These are phyloP conservation scores for Gastrolobium villosum DNA, from an alignment of 306 rosid species.

Conservation along the genomic window DNA sequence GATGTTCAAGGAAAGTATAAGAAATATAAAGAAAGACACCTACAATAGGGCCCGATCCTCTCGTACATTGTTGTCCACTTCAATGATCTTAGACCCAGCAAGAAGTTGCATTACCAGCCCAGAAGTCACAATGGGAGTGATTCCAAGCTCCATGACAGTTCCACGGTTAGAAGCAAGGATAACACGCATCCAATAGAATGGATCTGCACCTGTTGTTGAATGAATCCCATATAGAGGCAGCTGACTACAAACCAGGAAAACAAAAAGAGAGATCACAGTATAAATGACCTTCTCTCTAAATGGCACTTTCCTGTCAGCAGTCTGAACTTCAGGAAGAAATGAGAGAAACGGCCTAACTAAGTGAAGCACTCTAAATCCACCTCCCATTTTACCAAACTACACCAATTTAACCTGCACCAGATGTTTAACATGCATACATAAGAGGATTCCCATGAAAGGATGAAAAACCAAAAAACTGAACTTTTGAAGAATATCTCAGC, in stretches of 20 bases:
- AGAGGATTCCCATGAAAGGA: neutral
- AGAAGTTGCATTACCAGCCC: slow-evolving; percentile 94
- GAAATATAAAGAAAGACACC: slow-evolving; percentile 47
- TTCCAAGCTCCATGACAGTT: slow-evolving; percentile 97
- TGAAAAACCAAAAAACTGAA: neutral
- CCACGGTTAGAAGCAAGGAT: slow-evolving; percentile 96
- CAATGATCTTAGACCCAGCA: slow-evolving; percentile 89
- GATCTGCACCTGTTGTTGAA: slow-evolving; percentile 96
- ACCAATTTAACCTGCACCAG: slow-evolving; percentile 55
- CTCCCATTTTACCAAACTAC: slow-evolving; percentile 77
- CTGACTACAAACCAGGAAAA: slow-evolving; percentile 94
- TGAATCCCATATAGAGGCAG: slow-evolving; percentile 96
- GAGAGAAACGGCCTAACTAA: slow-evolving; percentile 92
- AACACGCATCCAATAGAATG: slow-evolving; percentile 97
- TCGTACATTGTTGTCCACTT: slow-evolving; percentile 93
- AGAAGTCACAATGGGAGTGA: slow-evolving; percentile 94
- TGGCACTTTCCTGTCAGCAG: slow-evolving; percentile 88
- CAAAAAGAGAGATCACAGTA: slow-evolving; percentile 86
- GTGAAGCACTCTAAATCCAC: slow-evolving; percentile 97
- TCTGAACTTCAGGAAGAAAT: slow-evolving; percentile 92
- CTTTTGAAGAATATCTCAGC: neutral
- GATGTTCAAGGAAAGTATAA: neutral
- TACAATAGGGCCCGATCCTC: slow-evolving; percentile 96
- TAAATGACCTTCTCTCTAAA: slow-evolving; percentile 96
- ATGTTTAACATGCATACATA: slow-evolving; percentile 29